These are phyloP conservation scores for Butyriboletus loyo DNA, from an alignment of 768 basidiomycete species.

Conservation along the genomic window DNA sequence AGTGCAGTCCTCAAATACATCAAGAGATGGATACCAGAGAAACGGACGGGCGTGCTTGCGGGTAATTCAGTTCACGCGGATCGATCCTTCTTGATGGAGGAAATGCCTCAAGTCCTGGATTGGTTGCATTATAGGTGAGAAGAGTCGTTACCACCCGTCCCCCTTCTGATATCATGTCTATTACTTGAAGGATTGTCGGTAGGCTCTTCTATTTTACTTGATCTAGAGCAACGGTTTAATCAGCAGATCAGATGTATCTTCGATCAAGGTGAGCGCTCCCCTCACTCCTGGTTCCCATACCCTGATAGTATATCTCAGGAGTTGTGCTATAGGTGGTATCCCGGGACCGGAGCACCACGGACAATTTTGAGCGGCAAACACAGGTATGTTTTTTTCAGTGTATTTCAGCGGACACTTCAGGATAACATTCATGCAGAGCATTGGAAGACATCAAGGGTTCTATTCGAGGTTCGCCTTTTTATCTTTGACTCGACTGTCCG, in stretches of 20 bases:
- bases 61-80: slow-evolving; percentile 89
- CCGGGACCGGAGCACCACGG: slow-evolving; percentile 17
- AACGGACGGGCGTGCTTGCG: slow-evolving; percentile 65
- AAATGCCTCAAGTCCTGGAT: slow-evolving; percentile 79
- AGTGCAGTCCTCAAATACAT: slow-evolving; percentile 70
- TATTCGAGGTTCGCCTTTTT: slow-evolving; percentile 53
- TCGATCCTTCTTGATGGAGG: slow-evolving; percentile 61
- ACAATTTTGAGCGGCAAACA: slow-evolving; percentile 44
- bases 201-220: slow-evolving; percentile 25
- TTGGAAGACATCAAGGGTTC: slow-evolving; percentile 78
- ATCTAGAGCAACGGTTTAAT: background rate
- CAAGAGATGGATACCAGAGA: slow-evolving; percentile 77
- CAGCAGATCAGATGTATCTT: slow-evolving; percentile 66
- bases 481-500: background rate
- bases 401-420: background rate
- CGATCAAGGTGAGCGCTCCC: slow-evolving; percentile 56
- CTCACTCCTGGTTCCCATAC: background rate
- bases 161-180: background rate
- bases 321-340: slow-evolving; percentile 69
- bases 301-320: slow-evolving; percentile 45
- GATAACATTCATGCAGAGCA: slow-evolving; percentile 47
- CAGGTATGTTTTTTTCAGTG: slow-evolving; percentile 42
- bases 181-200: slow-evolving; percentile 61
- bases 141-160: background rate
- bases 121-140: slow-evolving; percentile 78